Evolutionary conservation across 495 filamentous ascomycete genomes (phyloP).

Genomic region (Bombardia bombarda): DNA sequence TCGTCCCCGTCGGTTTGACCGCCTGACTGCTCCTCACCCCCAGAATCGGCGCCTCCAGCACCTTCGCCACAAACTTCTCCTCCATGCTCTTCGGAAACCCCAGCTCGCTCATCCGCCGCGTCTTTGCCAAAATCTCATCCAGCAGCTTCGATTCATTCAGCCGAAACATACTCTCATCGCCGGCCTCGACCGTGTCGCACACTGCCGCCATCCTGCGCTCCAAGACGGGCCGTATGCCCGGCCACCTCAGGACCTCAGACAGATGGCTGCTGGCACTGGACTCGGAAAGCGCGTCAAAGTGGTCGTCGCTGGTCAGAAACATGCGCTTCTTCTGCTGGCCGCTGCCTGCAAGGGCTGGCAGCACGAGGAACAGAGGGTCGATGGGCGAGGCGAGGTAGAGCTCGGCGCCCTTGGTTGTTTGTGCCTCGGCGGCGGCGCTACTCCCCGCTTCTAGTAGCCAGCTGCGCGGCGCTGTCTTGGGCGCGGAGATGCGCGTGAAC

Average conservation of each 20-base stretch:
- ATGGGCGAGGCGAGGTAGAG: slow-evolving; percentile 76
- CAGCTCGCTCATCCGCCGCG: slow-evolving; percentile 53
- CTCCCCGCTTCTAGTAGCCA: slow-evolving; percentile 49
- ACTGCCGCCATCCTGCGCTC: slow-evolving; percentile 47
- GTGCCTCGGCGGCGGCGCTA: slow-evolving; percentile 14
- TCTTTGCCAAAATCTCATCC: slow-evolving; percentile 61
- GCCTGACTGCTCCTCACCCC: slow-evolving; percentile 38
- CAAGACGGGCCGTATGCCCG: slow-evolving; percentile 28
- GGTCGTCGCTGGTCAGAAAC: slow-evolving; percentile 74
- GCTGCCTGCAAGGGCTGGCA: slow-evolving; percentile 51
- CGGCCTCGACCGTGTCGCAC: slow-evolving; percentile 73
- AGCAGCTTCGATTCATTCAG: slow-evolving; percentile 63
- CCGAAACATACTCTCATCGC: slow-evolving; percentile 75
- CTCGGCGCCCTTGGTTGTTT: slow-evolving; percentile 50
- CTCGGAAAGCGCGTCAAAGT: slow-evolving; percentile 59
- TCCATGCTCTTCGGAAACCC: slow-evolving; percentile 77
- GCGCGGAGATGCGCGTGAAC: slow-evolving; percentile 67
- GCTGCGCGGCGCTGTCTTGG: slow-evolving; percentile 52
- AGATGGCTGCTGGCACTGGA: slow-evolving; percentile 41
- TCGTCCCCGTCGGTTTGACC: slow-evolving; percentile 10
- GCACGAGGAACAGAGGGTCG: slow-evolving; percentile 76
- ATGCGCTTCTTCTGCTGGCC: slow-evolving; percentile 44
- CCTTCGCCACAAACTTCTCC: slow-evolving; percentile 68
- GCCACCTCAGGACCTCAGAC: slow-evolving; percentile 44
- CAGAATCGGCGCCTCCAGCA: slow-evolving; percentile 67